Conservation (phyloP, 2,329 filamentous ascomycete species). For the Sarocladium oryzae region DNA sequence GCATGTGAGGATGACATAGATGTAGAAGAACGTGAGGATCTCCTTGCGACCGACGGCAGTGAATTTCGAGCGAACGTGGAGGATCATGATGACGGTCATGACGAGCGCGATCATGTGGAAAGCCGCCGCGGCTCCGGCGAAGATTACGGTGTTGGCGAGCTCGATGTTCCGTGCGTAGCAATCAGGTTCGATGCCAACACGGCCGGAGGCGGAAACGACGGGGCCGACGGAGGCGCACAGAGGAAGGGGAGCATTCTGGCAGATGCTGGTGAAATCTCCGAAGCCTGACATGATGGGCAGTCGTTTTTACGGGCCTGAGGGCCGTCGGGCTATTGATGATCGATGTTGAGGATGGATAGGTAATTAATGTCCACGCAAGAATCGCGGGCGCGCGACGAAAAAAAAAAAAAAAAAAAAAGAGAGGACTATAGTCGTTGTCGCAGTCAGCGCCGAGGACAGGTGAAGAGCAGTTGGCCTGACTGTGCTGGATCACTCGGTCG, state of each 20-base stretch:
- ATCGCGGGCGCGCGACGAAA: too few species aligned
- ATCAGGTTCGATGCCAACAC: constrained; percentile 74
- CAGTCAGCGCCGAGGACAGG: neutral
- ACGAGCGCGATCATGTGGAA: constrained; percentile 85
- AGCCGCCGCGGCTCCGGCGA: constrained; percentile 83
- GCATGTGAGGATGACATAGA: constrained; percentile 87
- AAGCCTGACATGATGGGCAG: constrained; percentile 64
- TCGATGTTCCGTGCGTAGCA: constrained; percentile 96
- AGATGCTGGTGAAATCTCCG: constrained; percentile 84
- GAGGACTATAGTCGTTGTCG: neutral
- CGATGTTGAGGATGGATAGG: neutral
- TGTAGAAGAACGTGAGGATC: constrained; percentile 89
- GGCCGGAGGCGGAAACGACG: constrained; percentile 58
- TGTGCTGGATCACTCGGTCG: neutral
- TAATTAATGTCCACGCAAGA: too few species aligned
- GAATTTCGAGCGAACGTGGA: constrained; percentile 95
- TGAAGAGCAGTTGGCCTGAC: too few species aligned
- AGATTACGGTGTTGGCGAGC: constrained; percentile 96
- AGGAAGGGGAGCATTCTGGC: constrained; percentile 76
- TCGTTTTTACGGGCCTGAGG: neutral
- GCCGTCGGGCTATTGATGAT: neutral
- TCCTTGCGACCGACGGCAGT: constrained; percentile 80
- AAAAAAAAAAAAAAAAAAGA: too few species aligned
- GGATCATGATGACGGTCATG: constrained; percentile 96
- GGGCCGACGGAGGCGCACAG: constrained; percentile 81